Evolutionary conservation across 495 filamentous ascomycete genomes (phyloP).

Genomic region (Talaromyces wortmannii): DNA sequence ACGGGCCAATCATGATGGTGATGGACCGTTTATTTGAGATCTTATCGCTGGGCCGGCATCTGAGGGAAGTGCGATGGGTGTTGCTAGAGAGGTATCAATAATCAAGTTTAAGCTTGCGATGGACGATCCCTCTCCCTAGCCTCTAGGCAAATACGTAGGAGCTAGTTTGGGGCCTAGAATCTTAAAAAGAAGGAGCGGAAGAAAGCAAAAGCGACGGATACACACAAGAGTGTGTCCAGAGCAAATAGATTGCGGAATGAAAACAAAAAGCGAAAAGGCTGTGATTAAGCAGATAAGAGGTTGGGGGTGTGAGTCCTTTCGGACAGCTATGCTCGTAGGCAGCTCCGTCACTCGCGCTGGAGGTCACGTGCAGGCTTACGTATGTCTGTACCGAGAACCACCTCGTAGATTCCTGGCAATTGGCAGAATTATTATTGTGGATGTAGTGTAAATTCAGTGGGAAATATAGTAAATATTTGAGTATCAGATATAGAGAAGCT

Average conservation of each 20-base stretch:
- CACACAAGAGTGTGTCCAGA: background rate
- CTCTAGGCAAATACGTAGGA: background rate
- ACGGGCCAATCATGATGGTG: conserved; percentile 32
- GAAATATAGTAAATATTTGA: no score
- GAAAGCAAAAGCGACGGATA: background rate
- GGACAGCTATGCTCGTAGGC: background rate
- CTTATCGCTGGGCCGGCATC: background rate
- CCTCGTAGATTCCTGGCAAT: no score
- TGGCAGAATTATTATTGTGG: no score
- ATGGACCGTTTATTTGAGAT: background rate
- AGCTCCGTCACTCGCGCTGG: background rate
- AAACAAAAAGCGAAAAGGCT: background rate
- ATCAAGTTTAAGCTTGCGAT: background rate
- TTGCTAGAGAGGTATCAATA: background rate
- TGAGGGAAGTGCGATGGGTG: background rate
- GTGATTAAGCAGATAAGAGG: background rate
- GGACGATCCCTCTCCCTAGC: background rate
- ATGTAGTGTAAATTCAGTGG: no score
- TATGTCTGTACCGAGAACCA: background rate
- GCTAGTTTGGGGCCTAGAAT: background rate
- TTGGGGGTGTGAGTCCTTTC: background rate
- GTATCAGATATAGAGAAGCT: no score
- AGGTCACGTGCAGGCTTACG: background rate
- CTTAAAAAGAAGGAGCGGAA: background rate
- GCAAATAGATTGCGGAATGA: background rate